Percentiles rank a stretch among this genome's conserved stretches.
Conservation (phyloP, 345 rosid species). For the Salix dunnii region DNA sequence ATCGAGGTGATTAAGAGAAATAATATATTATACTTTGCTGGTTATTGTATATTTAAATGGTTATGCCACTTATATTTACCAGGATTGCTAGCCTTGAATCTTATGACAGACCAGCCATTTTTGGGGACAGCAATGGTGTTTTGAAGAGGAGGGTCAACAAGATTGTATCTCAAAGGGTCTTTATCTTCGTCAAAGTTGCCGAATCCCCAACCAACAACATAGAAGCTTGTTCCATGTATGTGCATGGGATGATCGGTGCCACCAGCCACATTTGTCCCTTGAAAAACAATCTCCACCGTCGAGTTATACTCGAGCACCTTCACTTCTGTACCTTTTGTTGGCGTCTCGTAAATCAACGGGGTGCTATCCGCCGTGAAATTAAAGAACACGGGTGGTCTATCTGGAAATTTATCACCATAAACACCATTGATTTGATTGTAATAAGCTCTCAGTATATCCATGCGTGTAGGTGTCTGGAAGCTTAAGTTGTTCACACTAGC, state of each 20-base stretch:
- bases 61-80: neutral
- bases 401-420: conserved; percentile 42
- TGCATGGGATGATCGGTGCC: conserved; percentile 41
- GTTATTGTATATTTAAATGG: neutral
- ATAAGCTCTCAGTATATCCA: conserved; percentile 41
- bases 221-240: conserved; percentile 33
- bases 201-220: conserved; percentile 22
- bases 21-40: neutral
- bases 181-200: conserved; percentile 24
- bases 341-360: conserved; percentile 34
- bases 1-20: neutral
- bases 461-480: conserved; percentile 21
- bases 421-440: conserved; percentile 31
- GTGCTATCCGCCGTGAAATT: conserved; percentile 40
- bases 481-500: conserved; percentile 51
- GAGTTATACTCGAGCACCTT: conserved; percentile 25
- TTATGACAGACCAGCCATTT: conserved; percentile 15
- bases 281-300: conserved; percentile 33
- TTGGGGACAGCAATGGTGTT: conserved; percentile 9
- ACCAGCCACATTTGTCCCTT: conserved; percentile 30
- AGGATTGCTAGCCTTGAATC: conserved; percentile 12
- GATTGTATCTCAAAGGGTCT: conserved; percentile 25
- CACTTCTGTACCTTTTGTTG: conserved; percentile 34
- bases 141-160: conserved; percentile 25
- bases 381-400: conserved; percentile 37